Evolutionary conservation across 139 green algal species (phyloP).

Genomic region (Chlorella sp.): DNA sequence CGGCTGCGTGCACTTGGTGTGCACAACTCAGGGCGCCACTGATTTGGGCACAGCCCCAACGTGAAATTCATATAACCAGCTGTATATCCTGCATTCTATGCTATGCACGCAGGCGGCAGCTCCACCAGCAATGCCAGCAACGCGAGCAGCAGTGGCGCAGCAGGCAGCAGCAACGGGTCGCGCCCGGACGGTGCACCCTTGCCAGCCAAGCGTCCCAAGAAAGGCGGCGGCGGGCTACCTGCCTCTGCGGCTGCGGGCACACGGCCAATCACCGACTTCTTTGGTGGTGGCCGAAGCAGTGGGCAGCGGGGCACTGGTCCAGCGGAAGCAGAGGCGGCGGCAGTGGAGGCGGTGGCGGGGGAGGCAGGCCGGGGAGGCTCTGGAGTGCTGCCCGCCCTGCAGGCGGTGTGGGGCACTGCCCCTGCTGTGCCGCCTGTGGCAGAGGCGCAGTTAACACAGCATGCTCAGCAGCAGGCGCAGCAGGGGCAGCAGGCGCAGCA

Average conservation of each 20-base stretch:
- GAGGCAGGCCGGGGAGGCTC: no score
- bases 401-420: neutral
- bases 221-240: neutral
- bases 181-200: neutral
- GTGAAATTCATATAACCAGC: no score
- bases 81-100: no score
- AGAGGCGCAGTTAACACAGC: neutral
- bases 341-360: neutral
- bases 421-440: neutral
- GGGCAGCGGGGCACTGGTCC: neutral
- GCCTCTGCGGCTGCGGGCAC: neutral
- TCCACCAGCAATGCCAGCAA: neutral
- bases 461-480: neutral
- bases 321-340: neutral
- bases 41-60: no score
- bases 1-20: no score
- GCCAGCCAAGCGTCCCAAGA: conserved; percentile 22
- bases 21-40: no score
- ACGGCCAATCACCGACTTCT: conserved; percentile 22
- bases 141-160: neutral
- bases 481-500: neutral
- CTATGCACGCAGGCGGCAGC: neutral
- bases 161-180: neutral
- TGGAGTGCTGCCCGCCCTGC: neutral
- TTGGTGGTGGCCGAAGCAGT: neutral